A percentile compares a stretch with the other conserved stretches of the same genome.
phyloP scores from a whole-genome alignment of 2,329 filamentous ascomycete species.

The Didymella sp. region DNA sequence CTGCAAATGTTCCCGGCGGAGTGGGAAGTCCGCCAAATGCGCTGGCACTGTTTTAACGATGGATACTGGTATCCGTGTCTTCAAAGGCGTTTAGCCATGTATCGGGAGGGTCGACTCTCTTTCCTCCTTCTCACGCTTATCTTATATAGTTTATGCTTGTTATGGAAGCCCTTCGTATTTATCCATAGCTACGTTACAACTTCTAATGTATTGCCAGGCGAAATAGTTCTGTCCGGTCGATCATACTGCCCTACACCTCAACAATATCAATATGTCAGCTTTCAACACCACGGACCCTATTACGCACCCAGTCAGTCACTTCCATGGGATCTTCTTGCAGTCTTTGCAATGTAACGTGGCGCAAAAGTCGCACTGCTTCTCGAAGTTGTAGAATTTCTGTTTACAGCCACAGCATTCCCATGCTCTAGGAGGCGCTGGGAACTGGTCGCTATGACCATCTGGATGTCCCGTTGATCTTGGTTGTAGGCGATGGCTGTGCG shows the following conservation, averaged over 20 bases:
- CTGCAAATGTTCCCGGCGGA: constrained; percentile 43
- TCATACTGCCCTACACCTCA: background rate
- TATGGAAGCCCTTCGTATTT: background rate
- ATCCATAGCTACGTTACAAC: background rate
- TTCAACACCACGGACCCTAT: background rate
- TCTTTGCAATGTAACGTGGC: constrained; percentile 16
- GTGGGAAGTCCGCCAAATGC: constrained; percentile 42
- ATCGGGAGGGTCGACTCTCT: background rate
- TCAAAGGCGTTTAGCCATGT: background rate
- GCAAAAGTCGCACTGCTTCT: constrained; percentile 16
- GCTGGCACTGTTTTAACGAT: constrained; percentile 28
- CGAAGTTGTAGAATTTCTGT: constrained; percentile 15
- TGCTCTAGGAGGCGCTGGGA: constrained; percentile 14
- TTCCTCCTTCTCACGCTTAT: background rate
- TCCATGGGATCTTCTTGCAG: constrained; percentile 18
- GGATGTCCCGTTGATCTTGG: constrained; percentile 1
- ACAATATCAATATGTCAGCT: background rate
- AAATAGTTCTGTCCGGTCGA: background rate
- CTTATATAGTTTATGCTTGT: background rate
- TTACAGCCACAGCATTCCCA: constrained; percentile 19
- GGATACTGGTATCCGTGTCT: background rate
- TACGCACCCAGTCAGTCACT: background rate
- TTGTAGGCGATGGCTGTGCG: background rate
- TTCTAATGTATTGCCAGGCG: background rate
- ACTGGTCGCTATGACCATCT: constrained; percentile 10